These are phyloP conservation scores for Xylaria curta DNA, from an alignment of 495 filamentous ascomycete species.

Conservation along the genomic window DNA sequence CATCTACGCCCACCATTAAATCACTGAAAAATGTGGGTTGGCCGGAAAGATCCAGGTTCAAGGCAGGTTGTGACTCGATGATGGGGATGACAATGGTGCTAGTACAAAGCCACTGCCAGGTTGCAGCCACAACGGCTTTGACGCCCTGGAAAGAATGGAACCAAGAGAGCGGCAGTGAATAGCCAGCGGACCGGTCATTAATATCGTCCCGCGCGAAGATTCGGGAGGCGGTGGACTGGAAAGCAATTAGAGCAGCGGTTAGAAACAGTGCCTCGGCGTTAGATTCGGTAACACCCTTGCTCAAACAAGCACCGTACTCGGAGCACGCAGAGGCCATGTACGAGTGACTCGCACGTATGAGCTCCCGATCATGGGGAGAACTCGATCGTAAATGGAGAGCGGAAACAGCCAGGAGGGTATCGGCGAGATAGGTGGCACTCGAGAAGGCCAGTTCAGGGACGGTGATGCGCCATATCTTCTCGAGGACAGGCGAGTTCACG, in stretches of 20 bases:
- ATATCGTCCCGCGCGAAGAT: slow-evolving; percentile 56
- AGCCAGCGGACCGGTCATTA: slow-evolving; percentile 40
- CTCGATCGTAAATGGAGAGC: slow-evolving; percentile 60
- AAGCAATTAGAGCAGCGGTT: slow-evolving; percentile 61
- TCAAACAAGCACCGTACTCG: slow-evolving; percentile 58
- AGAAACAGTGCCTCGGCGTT: slow-evolving; percentile 64
- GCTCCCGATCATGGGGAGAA: slow-evolving; percentile 55
- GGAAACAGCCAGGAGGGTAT: slow-evolving; percentile 62
- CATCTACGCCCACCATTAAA: slow-evolving; percentile 56
- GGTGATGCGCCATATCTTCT: slow-evolving; percentile 59
- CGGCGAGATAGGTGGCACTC: slow-evolving; percentile 57
- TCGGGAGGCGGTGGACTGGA: slow-evolving; percentile 62
- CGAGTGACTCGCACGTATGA: slow-evolving; percentile 60
- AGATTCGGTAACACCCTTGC: slow-evolving; percentile 53
- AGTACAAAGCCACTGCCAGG: slow-evolving; percentile 58
- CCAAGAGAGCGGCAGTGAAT: slow-evolving; percentile 59
- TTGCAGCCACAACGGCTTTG: slow-evolving; percentile 57
- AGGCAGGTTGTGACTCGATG: slow-evolving; percentile 60
- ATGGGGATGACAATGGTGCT: slow-evolving; percentile 58
- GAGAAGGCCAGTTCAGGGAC: slow-evolving; percentile 63
- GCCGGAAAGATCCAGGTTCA: slow-evolving; percentile 54
- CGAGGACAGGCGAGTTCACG: slow-evolving; percentile 52
- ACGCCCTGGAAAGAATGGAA: slow-evolving; percentile 67
- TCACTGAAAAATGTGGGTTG: slow-evolving; percentile 57
- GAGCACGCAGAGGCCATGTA: slow-evolving; percentile 64